These are phyloP conservation scores for Penicillium sp. DNA, from an alignment of 2,329 filamentous ascomycete genomes.

Conservation along the genomic window DNA sequence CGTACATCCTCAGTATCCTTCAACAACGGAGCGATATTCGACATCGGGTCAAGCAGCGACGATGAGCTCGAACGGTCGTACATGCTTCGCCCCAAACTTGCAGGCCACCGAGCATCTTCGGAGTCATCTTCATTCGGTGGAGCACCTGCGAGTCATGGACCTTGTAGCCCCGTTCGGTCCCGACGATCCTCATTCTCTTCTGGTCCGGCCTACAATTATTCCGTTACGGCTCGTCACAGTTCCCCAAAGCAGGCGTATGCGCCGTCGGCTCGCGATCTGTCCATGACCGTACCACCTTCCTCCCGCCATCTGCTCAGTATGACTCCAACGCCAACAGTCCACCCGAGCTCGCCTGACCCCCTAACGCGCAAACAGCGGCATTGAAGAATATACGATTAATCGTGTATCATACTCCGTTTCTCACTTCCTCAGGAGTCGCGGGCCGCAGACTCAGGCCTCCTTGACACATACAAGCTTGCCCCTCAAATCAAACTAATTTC, in stretches of 20 bases:
- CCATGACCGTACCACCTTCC: conserved; percentile 23
- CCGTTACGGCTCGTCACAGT: conserved; percentile 5
- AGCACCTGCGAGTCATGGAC: neutral
- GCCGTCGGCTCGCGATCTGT: conserved; percentile 19
- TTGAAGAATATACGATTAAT: neutral
- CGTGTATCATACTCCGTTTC: neutral
- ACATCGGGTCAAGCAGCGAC: conserved; percentile 22
- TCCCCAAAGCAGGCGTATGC: conserved; percentile 18
- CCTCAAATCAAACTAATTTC: neutral
- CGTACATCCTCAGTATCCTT: conserved; percentile 23
- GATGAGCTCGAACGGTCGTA: conserved; percentile 15
- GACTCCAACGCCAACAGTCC: conserved; percentile 21
- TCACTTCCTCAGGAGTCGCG: neutral
- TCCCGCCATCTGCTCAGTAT: conserved; percentile 28
- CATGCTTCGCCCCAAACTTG: conserved; percentile 1
- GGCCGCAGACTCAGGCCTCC: neutral
- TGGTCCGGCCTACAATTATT: conserved; percentile 7
- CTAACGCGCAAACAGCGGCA: conserved; percentile 11
- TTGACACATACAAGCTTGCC: neutral
- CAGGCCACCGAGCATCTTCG: conserved; percentile 11
- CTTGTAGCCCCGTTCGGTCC: conserved; percentile 17
- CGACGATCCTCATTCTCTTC: conserved; percentile 27
- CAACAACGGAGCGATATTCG: conserved; percentile 14
- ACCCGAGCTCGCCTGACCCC: conserved; percentile 19
- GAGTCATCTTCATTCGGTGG: conserved; percentile 12